Evolutionary conservation across 192 early-diverging fungal genomes (phyloP), one percentile per base, ranked within the genome.

Genomic region (Lobosporangium transversale): DNA sequence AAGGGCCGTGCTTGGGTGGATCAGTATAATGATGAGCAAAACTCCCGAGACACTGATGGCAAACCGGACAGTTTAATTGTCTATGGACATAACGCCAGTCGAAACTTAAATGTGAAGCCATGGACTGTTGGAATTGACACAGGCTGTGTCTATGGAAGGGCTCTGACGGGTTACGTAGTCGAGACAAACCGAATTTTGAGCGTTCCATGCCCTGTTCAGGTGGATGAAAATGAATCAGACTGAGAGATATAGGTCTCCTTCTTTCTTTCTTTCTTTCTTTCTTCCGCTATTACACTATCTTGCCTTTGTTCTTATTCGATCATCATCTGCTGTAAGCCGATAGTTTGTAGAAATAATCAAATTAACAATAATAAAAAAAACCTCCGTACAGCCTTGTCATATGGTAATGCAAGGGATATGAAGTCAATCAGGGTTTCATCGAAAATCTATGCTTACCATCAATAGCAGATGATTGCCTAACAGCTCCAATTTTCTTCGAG

Each of bases 71-170:
- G 29, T 4, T 31, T 42, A 40, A 36, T 91, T n/a, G 79, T 84
- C 17, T 93, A 92, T 71, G 92, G 92, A 0, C 92, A 93, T 69
- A 89, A 88, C 51, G 88, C 92, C 4, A 62, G 83, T 0, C 68
- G 89, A 17, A 81, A 79, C 4, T 68, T 93, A 36, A 81, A 88
- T 51, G 53, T 89, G 11, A 73, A 86, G 57, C 32, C 58, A 0
- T 81, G 81, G 49, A 82, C 87, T 3, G 80, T 86, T 61, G 92
- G 92, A 11, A 47, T 91, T 8, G 92, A 93, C 57, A 86, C 82
- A 1, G 88, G 88, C 17, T 93, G 92, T 66, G 92, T 91, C 4
- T 84, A 88, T 61, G 92, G 90, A 30, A 64, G 83, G 3, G 35
- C 29, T 2, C 14, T 74, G 36, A 53, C 70, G 4, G 62, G 62